Conservation (phyloP, 2,329 filamentous ascomycete genomes). For the Berkeleyomyces basicola region DNA sequence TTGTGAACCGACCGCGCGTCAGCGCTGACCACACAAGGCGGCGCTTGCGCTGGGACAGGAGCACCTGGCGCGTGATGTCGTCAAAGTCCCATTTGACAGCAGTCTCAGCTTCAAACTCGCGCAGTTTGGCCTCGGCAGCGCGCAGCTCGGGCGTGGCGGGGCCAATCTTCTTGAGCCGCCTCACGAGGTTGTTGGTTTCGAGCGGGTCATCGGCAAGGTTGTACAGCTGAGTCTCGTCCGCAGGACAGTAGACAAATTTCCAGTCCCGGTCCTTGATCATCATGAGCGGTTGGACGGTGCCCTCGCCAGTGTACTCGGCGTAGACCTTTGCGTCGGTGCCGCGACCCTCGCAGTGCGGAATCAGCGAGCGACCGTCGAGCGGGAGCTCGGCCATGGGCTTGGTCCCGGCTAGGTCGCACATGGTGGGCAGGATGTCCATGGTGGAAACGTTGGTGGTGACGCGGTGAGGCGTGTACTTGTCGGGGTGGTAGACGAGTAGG, state of each 20-base stretch:
- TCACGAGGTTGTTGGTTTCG: slow-evolving; percentile 59
- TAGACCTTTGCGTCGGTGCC: slow-evolving; percentile 69
- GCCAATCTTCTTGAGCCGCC: slow-evolving; percentile 24
- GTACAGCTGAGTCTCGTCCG: slow-evolving; percentile 71
- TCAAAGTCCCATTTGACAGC: slow-evolving; percentile 65
- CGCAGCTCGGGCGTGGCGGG: slow-evolving; percentile 20
- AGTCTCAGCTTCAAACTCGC: slow-evolving; percentile 59
- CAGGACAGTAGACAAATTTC: slow-evolving; percentile 81
- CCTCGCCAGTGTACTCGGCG: slow-evolving; percentile 89
- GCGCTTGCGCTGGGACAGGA: slow-evolving; percentile 63
- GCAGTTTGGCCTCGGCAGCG: slow-evolving; percentile 33
- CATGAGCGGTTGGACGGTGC: slow-evolving; percentile 73
- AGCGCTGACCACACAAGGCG: slow-evolving; percentile 67
- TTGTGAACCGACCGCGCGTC: slow-evolving; percentile 55
- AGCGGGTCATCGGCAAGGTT: slow-evolving; percentile 60
- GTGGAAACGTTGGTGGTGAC: slow-evolving; percentile 78
- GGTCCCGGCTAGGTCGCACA: slow-evolving; percentile 65
- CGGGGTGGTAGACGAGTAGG: slow-evolving; percentile 67
- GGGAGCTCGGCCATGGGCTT: slow-evolving; percentile 55
- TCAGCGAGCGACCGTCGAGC: slow-evolving; percentile 67
- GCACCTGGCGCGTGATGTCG: slow-evolving; percentile 55
- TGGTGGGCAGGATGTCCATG: slow-evolving; percentile 74
- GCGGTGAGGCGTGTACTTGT: slow-evolving; percentile 55
- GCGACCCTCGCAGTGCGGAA: slow-evolving; percentile 54
- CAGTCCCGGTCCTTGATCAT: slow-evolving; percentile 83